Evolutionary conservation across 495 filamentous ascomycete species (phyloP), one percentile per base, ranked within the genome.

Genomic region (Aspergillus conjunctus): DNA sequence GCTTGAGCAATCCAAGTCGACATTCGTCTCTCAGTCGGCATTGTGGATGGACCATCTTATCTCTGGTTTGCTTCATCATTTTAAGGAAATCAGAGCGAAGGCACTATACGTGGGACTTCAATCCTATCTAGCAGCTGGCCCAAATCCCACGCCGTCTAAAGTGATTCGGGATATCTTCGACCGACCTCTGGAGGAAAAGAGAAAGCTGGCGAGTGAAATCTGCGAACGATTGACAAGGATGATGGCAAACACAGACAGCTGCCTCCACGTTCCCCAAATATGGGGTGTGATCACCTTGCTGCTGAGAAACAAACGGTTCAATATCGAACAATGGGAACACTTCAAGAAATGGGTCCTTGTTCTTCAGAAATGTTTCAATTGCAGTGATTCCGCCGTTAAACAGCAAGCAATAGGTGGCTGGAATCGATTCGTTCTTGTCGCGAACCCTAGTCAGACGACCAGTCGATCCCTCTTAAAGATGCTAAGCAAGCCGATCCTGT

Each of bases 261-360:
- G 79, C 21, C 68, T 79, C 0, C 81, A 85, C 58, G 91, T 94
- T n/a, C 92, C 94, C 7, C 87, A 91, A 55, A 89, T 97, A 32
- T 98, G 93, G 93, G 90, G 87, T 51, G 81, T 90, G 20, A 79
- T 94, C 5, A 79, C 93, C 9, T 79, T 97, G 4, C 83, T 97
- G 20, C 78, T 96, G 32, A 84, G 88, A 48, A 81, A 79, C 54
- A 84, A 83, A 58, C 75, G 74, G 39, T 82, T 76, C 46, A 79
- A 83, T 21, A 67, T 92, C 15, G 84, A 91, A 32, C 77, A 83
- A 59, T 97, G 91, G 91, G 81, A 87, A 53, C 84, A 84, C 67
- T 84, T 90, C 58, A 82, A 78, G 18, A 78, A 79, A 6, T 98
- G 90, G 88, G 75, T 96, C 2, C 73, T 79, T 7, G 80, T 96